Percentiles rank a stretch among this genome's conserved stretches.
phyloP scores from a whole-genome alignment of 73 alveolate genomes.

The Durusdinium trenchii region DNA sequence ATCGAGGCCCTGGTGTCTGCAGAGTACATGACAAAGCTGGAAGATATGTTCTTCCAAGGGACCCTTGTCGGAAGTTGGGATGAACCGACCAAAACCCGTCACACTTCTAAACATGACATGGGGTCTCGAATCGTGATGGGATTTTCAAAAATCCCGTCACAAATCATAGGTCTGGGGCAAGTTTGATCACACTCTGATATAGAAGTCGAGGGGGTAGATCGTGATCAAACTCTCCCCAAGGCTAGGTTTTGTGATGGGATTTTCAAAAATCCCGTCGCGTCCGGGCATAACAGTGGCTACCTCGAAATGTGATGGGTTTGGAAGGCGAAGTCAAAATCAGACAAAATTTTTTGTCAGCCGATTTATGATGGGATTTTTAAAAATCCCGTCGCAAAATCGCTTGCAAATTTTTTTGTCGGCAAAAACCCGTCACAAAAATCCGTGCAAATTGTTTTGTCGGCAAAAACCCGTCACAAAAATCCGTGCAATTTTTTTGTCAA shows the following conservation, averaged over 20 bases:
- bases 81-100: not conserved
- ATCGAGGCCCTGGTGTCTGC: not conserved
- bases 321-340: not conserved
- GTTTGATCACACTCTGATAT: not conserved
- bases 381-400: not conserved
- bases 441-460: not conserved
- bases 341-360: not conserved
- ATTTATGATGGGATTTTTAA: not conserved
- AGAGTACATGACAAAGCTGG: not conserved
- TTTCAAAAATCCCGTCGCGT: not conserved
- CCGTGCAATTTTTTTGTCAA: not conserved
- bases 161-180: not conserved
- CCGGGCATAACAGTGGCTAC: not conserved
- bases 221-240: not conserved
- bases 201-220: not conserved
- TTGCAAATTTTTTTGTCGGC: not conserved
- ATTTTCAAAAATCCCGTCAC: not conserved
- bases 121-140: not conserved
- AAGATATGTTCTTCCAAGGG: not conserved
- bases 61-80: not conserved
- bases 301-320: not conserved
- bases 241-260: not conserved
- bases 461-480: not conserved
- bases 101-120: not conserved
- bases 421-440: not conserved